phyloP scores from a whole-genome alignment of 2,329 filamentous ascomycete species.

The Didymella segeticola region DNA sequence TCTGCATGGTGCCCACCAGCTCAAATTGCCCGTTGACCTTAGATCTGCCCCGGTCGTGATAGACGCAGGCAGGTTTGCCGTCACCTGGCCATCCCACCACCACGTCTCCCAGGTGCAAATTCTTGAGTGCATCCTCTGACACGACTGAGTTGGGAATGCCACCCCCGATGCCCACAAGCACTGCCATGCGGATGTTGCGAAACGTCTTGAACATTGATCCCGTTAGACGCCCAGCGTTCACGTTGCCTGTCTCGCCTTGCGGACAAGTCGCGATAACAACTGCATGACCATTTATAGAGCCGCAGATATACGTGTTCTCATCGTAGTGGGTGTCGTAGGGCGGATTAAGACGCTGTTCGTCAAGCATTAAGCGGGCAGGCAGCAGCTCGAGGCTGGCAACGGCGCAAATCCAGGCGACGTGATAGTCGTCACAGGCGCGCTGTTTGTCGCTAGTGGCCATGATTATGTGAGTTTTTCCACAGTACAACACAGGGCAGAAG shows the following conservation, averaged over 20 bases:
- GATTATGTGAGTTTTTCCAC: no score
- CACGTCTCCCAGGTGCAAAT: constrained; percentile 21
- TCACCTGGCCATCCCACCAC: constrained; percentile 14
- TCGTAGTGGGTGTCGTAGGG: constrained; percentile 19
- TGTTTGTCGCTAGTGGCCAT: no score
- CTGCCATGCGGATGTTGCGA: constrained; percentile 15
- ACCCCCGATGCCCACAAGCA: constrained; percentile 20
- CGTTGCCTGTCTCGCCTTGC: constrained; percentile 14
- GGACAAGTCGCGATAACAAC: constrained; percentile 16
- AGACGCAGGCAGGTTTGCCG: constrained; percentile 16
- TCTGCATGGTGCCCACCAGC: neutral
- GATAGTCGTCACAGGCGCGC: constrained; percentile 18
- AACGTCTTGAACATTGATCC: constrained; percentile 20
- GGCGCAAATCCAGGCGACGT: constrained; percentile 16
- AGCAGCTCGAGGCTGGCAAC: constrained; percentile 16
- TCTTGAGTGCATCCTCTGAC: neutral
- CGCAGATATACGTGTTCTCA: constrained; percentile 18
- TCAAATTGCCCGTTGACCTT: neutral
- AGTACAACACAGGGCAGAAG: no score
- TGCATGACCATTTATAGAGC: constrained; percentile 12
- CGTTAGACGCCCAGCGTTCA: constrained; percentile 14
- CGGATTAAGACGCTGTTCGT: constrained; percentile 13
- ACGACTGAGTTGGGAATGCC: constrained; percentile 11
- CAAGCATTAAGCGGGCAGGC: constrained; percentile 19
- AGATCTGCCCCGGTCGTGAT: neutral